Evolutionary conservation across 108 stramenopile genomes (phyloP).

Genomic region (Pseudonitzschia multiseries): DNA sequence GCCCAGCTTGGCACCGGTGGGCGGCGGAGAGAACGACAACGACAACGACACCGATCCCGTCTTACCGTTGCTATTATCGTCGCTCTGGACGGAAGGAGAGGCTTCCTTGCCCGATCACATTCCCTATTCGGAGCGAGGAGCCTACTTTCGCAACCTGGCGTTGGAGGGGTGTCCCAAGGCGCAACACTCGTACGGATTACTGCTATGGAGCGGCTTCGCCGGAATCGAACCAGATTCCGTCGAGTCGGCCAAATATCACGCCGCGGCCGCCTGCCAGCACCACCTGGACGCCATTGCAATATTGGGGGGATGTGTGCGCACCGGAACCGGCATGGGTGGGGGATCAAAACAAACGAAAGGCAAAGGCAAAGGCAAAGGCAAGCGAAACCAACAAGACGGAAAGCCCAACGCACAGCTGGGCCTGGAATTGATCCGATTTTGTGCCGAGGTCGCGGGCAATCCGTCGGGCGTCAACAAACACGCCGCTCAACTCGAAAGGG

Average conservation of each 20-base stretch:
- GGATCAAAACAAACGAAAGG: neutral
- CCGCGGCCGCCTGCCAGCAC: constrained; percentile 28
- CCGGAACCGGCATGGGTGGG: constrained; percentile 25
- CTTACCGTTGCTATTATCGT: neutral
- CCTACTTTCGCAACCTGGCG: constrained; percentile 18
- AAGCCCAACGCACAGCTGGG: neutral
- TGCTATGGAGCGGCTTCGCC: constrained; percentile 34
- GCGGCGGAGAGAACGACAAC: no score
- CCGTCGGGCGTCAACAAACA: constrained; percentile 31
- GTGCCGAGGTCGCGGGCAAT: neutral
- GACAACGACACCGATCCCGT: no score
- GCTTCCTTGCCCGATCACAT: neutral
- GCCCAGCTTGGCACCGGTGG: neutral
- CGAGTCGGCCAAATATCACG: constrained; percentile 29
- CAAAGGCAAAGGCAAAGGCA: constrained; percentile 1
- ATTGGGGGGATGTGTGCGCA: constrained; percentile 31
- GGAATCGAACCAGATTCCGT: neutral
- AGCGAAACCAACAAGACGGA: neutral
- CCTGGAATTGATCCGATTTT: neutral
- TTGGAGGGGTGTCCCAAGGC: constrained; percentile 19
- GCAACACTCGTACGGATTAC: constrained; percentile 31
- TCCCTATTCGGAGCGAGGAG: constrained; percentile 8
- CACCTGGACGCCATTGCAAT: constrained; percentile 33
- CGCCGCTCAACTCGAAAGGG: constrained; percentile 19
- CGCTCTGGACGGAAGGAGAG: constrained; percentile 2